Evolutionary conservation across 305 asterid genomes (phyloP), one percentile per base, ranked within the genome.

Genomic region (Coffea humblotiana): DNA sequence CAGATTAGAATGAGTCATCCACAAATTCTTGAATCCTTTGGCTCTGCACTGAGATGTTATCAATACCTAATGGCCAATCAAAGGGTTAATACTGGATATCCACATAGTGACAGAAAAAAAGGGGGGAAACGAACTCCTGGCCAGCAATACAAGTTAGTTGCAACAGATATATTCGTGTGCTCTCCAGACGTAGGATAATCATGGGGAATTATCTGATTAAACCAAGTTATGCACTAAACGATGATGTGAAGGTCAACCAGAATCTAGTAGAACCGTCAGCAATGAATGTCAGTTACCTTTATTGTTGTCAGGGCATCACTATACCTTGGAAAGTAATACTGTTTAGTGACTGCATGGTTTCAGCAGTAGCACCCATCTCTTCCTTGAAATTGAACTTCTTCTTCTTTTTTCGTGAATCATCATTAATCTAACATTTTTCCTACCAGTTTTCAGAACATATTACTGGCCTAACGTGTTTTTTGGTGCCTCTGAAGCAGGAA

Each of bases 401-500:
- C 23, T 75, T n/a, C 45, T 32, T 63, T 32, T 32, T 32, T 32
- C 32, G 45, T 32, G 45, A 29, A 40, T 71, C 58, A 40, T 51
- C 29, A 56, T 32, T 52, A 78, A 19, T 8, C 4, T n/a, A 43
- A 4, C 43, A 40, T n/a, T 68, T n/a, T 54, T 19, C 56, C 8
- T 70, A 18, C 19, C 4, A 6, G 27, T 3, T 47, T 23, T 71
- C 3, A 21, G 3, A 72, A 52, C 52, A 64, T 19, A 58, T 8
- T 21, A 9, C 72, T 6, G 43, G 37, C 60, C 64, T 32, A 35
- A 72, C 48, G 5, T 14, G 60, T 77, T 58, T 64, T 61, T 83
- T 77, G 77, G 27, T 74, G 52, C 71, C 64, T 72, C 52, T 63
- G 79, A 82, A 80, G 85, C 93, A 90, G 97, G 81, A 80, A 88